Percentiles rank a stretch among this genome's conserved stretches.
Conservation (phyloP, 1,284 basidiomycete species). For the Ustilago nuda region DNA sequence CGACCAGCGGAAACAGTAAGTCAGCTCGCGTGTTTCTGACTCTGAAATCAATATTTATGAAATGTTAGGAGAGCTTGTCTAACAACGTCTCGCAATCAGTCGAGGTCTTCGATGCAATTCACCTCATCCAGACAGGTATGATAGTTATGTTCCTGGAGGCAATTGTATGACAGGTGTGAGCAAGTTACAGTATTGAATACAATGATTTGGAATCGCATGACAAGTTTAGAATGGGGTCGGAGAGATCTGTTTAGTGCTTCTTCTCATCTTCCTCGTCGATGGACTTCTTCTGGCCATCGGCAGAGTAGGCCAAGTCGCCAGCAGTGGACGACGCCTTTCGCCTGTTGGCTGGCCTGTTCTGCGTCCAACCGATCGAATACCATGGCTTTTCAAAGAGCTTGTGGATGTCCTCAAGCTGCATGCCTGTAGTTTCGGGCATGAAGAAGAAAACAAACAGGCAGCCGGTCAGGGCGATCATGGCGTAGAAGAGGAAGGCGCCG, state of each 20-base stretch:
- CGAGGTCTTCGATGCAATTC: too few relatives aligned
- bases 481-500: conserved; percentile 54
- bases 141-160: too few relatives aligned
- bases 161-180: too few relatives aligned
- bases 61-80: not conserved
- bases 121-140: too few relatives aligned
- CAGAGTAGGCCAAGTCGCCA: conserved; percentile 20
- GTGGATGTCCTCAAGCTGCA: conserved; percentile 52
- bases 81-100: not conserved
- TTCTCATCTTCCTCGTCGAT: conserved; percentile 37
- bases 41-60: too few relatives aligned
- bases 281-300: conserved; percentile 26
- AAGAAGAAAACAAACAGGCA: conserved; percentile 55
- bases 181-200: too few relatives aligned
- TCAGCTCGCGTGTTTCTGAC: not conserved
- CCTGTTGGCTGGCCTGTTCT: conserved; percentile 36
- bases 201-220: too few relatives aligned
- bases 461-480: conserved; percentile 31
- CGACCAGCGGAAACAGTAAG: not conserved
- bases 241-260: conserved; percentile 17
- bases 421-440: conserved; percentile 53
- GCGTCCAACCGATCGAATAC: conserved; percentile 48
- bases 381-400: conserved; percentile 53
- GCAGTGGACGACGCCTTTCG: conserved; percentile 12
- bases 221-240: too few relatives aligned